phyloP scores from a whole-genome alignment of 2,329 filamentous ascomycete genomes.

The Exophiala bonariae region DNA sequence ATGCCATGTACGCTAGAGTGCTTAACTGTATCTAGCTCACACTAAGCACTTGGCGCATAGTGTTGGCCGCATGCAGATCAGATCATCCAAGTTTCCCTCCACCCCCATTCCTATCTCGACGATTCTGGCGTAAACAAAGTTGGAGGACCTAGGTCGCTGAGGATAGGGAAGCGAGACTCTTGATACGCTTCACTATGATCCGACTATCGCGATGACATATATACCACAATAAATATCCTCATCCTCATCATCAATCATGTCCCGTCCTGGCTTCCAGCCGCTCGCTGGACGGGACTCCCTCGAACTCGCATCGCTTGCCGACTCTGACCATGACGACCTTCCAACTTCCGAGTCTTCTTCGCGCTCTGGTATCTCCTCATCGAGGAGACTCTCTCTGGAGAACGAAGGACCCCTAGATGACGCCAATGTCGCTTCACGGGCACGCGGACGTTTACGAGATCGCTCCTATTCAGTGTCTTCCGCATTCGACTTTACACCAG shows the following conservation, averaged over 20 bases:
- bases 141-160: no score
- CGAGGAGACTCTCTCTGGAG: slow-evolving; percentile 83
- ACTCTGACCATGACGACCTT: slow-evolving; percentile 66
- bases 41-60: no score
- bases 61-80: no score
- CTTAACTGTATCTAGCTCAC: no score
- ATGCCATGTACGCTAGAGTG: no score
- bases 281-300: slow-evolving; percentile 79
- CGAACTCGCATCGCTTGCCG: slow-evolving; percentile 92
- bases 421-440: slow-evolving; percentile 52
- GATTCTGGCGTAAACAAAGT: no score
- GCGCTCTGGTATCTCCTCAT: slow-evolving; percentile 86
- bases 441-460: slow-evolving; percentile 47
- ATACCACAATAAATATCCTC: not conserved
- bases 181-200: no score
- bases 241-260: slow-evolving; percentile 9
- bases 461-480: slow-evolving; percentile 89
- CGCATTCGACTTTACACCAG: slow-evolving; percentile 92
- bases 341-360: slow-evolving; percentile 66
- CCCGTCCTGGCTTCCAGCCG: slow-evolving; percentile 11
- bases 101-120: no score
- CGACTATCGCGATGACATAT: no score
- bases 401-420: slow-evolving; percentile 73
- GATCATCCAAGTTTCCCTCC: no score
- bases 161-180: no score